Evolutionary conservation across 83 land plant species (phyloP), one percentile per base, ranked within the genome.

Genomic region (Thuja plicata): DNA sequence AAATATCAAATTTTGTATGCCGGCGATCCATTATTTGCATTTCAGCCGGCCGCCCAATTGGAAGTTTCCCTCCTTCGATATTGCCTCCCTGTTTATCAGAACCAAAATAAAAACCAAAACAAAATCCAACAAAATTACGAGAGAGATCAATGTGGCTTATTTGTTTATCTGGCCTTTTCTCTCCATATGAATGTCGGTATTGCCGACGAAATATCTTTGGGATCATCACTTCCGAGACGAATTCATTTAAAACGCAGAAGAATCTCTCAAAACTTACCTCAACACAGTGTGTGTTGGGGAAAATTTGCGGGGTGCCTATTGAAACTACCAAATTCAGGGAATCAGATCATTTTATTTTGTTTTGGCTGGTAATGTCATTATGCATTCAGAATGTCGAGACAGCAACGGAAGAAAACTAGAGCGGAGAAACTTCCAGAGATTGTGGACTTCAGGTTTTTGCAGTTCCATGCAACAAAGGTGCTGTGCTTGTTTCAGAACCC

Each of bases 401-500:
- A 78, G 21, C 82, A 78, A 41, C 85, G 19, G n/a, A 45, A 45
- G 85, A 30, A 43, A 82, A 43, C 24, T 66, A 66, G n/a, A 27
- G 85, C n/a, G 85, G 85, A 82, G 30, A 82, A 82, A 10, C 52
- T 45, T 45, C 30, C 13, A 19, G 85, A 82, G 85, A 82, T 43
- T 43, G 85, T 82, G 32, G 52, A 82, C 32, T 82, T 82, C 85
- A 82, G 54, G 52, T 82, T 82, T 45, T 52, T 82, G 85, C 85
- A 82, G 52, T 82, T 82, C 24, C 85, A 82, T 21, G 85, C 52
- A 8, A 43, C 52, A 24, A 43, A 45, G 52, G 85, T 78, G 24
- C 5, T 34, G 38, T 74, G 38, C 78, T 32, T 74, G 78, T 74
- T 34, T 74, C 34, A 16, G 34, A 74, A 34, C 78, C 38, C 37